These are phyloP conservation scores for Ustilago cynodontis DNA, from an alignment of 1,284 basidiomycete species.

Conservation along the genomic window DNA sequence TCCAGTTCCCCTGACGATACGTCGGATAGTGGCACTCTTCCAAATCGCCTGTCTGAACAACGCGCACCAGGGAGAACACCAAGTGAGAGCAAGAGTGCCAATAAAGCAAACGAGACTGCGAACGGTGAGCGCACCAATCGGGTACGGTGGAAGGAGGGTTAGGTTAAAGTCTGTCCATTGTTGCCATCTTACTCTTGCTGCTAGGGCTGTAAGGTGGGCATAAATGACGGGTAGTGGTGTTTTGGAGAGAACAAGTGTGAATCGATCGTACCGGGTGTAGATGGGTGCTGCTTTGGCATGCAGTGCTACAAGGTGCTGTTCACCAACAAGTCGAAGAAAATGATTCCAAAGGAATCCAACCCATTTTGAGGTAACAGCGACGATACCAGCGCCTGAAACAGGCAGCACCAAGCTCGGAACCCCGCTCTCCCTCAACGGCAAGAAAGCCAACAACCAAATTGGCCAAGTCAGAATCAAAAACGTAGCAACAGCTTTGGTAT, in stretches of 20 bases:
- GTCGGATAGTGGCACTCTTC: constrained; percentile 64
- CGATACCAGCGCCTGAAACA: constrained; percentile 35
- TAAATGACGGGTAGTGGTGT: constrained; percentile 30
- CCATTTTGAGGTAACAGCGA: constrained; percentile 4
- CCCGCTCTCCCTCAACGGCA: constrained; percentile 45
- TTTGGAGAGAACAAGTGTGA: constrained; percentile 16
- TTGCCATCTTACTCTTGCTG: constrained; percentile 19
- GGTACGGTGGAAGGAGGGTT: constrained; percentile 63
- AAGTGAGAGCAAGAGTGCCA: constrained; percentile 64
- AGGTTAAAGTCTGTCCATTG: constrained; percentile 45
- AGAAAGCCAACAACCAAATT: constrained; percentile 62
- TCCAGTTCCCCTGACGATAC: constrained; percentile 42
- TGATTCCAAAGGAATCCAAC: constrained; percentile 19
- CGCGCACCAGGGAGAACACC: constrained; percentile 68
- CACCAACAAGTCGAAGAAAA: constrained; percentile 29
- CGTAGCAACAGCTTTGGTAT: constrained; percentile 50
- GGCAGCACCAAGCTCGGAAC: constrained; percentile 49
- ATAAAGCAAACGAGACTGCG: constrained; percentile 58
- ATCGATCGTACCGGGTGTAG: constrained; percentile 17
- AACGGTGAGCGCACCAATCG: constrained; percentile 62
- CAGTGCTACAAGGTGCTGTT: constrained; percentile 16
- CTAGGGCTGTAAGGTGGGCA: constrained; percentile 3
- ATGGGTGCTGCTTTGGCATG: constrained; percentile 30
- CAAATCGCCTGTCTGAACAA: constrained; percentile 65
- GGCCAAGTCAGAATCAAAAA: constrained; percentile 67